Conservation (phyloP, 2,329 filamentous ascomycete species). For the Aplosporella prunicola region DNA sequence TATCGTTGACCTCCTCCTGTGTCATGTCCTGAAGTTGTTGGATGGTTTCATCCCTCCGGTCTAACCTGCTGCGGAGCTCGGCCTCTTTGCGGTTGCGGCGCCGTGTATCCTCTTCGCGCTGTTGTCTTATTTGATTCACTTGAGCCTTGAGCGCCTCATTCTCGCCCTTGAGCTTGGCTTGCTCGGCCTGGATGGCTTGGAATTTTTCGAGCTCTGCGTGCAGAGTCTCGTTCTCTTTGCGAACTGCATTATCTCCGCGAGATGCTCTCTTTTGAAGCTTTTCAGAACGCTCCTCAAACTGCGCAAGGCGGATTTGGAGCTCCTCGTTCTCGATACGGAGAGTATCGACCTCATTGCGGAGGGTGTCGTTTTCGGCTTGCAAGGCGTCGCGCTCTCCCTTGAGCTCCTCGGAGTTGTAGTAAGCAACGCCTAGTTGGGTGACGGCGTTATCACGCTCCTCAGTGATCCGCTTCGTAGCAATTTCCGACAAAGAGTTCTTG, state of each 20-base stretch:
- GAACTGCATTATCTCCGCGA: slow-evolving; percentile 24
- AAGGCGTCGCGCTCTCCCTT: slow-evolving; percentile 36
- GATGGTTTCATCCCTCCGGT: slow-evolving; percentile 30
- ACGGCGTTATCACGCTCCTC: slow-evolving; percentile 58
- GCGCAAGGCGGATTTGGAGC: slow-evolving; percentile 23
- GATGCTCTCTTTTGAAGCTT: slow-evolving; percentile 25
- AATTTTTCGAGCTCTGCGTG: slow-evolving; percentile 20
- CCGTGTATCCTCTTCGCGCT: slow-evolving; percentile 47
- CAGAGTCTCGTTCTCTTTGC: slow-evolving; percentile 25
- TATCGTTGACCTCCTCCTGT: slow-evolving; percentile 29
- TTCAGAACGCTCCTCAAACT: slow-evolving; percentile 26
- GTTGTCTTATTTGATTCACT: slow-evolving; percentile 62
- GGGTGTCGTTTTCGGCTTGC: slow-evolving; percentile 24
- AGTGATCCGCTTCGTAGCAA: slow-evolving; percentile 52
- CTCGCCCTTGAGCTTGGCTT: slow-evolving; percentile 55
- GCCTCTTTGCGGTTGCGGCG: slow-evolving; percentile 25
- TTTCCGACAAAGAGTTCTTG: slow-evolving; percentile 53
- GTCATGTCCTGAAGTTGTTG: slow-evolving; percentile 27
- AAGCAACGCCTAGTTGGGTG: slow-evolving; percentile 52
- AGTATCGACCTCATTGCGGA: slow-evolving; percentile 24
- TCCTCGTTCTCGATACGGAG: slow-evolving; percentile 18
- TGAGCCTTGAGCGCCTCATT: slow-evolving; percentile 63
- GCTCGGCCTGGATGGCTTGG: slow-evolving; percentile 21
- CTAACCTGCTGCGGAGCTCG: slow-evolving; percentile 23
- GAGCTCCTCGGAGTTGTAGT: slow-evolving; percentile 45